These are phyloP conservation scores for Akebia trifoliata DNA, from an alignment of 164 flowering plant species.

Conservation along the genomic window DNA sequence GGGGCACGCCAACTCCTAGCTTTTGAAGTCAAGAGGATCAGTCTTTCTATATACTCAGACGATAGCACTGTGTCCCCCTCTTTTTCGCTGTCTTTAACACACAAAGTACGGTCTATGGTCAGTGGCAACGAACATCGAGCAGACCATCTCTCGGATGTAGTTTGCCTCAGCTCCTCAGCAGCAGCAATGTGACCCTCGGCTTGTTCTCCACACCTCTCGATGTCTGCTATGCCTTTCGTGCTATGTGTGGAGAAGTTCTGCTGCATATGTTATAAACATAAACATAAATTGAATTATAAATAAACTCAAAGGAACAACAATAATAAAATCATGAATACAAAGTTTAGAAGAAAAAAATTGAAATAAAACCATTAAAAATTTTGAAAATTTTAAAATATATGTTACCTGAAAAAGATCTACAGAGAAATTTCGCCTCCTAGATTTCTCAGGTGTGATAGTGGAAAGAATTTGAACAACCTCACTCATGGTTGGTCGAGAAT, in stretches of 20 bases:
- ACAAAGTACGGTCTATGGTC: conserved; percentile 20
- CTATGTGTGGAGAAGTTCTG: conserved; percentile 32
- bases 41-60: conserved; percentile 40
- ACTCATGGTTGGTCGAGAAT: conserved; percentile 84
- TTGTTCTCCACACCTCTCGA: conserved; percentile 17
- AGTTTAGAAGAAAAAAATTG: no score
- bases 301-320: background rate
- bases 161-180: conserved; percentile 28
- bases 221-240: conserved; percentile 15
- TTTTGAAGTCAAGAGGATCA: conserved; percentile 45
- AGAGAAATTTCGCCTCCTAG: conserved; percentile 48
- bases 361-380: background rate
- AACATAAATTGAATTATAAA: background rate
- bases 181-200: conserved; percentile 13
- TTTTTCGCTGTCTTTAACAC: conserved; percentile 12
- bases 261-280: background rate
- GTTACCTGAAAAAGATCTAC: conserved; percentile 53
- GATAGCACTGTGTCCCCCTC: conserved; percentile 28
- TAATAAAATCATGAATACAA: no score
- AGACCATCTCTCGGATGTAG: conserved; percentile 24
- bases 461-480: conserved; percentile 95
- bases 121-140: conserved; percentile 36
- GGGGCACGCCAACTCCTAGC: conserved; percentile 38
- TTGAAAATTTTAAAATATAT: background rate
- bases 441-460: conserved; percentile 65